Base-by-base conservation (phyloP, 129 eudicot species). In the Tagetes patula region DNA sequence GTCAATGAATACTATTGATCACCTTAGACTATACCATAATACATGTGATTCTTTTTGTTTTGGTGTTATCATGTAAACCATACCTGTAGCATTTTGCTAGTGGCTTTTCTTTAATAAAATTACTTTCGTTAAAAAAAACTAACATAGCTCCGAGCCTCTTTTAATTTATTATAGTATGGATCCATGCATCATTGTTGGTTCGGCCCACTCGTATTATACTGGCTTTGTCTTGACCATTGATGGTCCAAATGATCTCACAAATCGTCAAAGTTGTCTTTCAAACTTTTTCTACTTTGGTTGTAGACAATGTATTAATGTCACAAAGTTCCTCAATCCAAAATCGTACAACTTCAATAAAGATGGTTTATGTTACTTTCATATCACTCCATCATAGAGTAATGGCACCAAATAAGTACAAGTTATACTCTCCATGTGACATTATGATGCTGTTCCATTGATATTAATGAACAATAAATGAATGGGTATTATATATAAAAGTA, bases 351-450 rank as follows among this genome's bases (percentile, higher is more conserved):
- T 53, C 54, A 54, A 65, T 67, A 60, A 47, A 69, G 58, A 40
- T 20, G 20, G 7, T 11, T 38, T 76, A 43, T 68, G 31, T 69
- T 27, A 68, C 50, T 56, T 69, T 43, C 47, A 32, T 60, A 47
- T 74, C 64, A 69, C 64, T 77, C 64, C 45, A 60, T 47, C 30
- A 56, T 9, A 53, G 38, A 32, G 73, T 53, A n/a, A 66, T 41
- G 37, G 31, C 36, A 34, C 46, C 45, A 67, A 68, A 67, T 48
- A 45, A 58, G 73, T 65, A 58, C 62, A 40, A 53, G 67, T 42
- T 39, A 40, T 31, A 13, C 56, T 40, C 9, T 52, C 38, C 80
- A 67, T 60, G 80, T 76, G 80, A 34, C 8, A 67, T 14, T 3
- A 1, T 56, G 37, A 2, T 27, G 38, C 11, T 45, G 69, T 76